Conservation (phyloP, 2,329 filamentous ascomycete genomes). For the Fusarium setosum region DNA sequence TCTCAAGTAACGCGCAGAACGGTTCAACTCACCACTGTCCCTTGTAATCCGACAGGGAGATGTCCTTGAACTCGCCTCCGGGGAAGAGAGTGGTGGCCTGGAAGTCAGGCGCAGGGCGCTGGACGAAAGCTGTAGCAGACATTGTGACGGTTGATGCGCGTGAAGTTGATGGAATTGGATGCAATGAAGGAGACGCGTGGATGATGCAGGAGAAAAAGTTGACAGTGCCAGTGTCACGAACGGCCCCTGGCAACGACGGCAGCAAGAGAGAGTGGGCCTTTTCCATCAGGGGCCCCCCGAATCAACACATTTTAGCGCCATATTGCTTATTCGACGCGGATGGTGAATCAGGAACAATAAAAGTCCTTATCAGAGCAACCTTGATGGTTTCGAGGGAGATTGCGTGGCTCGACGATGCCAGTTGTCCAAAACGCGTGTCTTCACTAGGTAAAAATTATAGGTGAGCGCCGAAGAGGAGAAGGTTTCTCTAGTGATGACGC, state of each 20-base stretch:
- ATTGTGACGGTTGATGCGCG: constrained; percentile 42
- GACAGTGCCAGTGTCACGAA: constrained; percentile 4
- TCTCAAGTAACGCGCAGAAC: background rate
- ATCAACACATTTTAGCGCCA: constrained; percentile 32
- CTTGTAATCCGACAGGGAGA: constrained; percentile 56
- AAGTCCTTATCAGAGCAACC: too few species aligned
- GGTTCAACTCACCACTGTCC: constrained; percentile 59
- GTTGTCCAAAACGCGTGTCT: too few species aligned
- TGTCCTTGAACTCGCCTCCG: constrained; percentile 60
- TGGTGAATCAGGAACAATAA: background rate
- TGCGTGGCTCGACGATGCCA: background rate
- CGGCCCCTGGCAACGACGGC: constrained; percentile 16
- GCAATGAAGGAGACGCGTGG: background rate
- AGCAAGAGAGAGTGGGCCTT: constrained; percentile 28
- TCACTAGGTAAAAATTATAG: too few species aligned
- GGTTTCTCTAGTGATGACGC: too few species aligned
- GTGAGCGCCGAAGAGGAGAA: too few species aligned
- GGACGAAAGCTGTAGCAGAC: constrained; percentile 60
- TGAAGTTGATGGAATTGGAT: background rate
- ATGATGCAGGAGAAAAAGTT: background rate
- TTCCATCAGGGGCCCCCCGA: constrained; percentile 16
- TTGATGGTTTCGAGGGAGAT: background rate
- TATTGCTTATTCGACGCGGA: constrained; percentile 24
- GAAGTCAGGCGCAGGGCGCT: constrained; percentile 61
- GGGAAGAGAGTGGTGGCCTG: constrained; percentile 62